Evolutionary conservation across 139 green algal species (phyloP), one percentile per base, ranked within the genome.

Genomic region (Chlorella sp.): DNA sequence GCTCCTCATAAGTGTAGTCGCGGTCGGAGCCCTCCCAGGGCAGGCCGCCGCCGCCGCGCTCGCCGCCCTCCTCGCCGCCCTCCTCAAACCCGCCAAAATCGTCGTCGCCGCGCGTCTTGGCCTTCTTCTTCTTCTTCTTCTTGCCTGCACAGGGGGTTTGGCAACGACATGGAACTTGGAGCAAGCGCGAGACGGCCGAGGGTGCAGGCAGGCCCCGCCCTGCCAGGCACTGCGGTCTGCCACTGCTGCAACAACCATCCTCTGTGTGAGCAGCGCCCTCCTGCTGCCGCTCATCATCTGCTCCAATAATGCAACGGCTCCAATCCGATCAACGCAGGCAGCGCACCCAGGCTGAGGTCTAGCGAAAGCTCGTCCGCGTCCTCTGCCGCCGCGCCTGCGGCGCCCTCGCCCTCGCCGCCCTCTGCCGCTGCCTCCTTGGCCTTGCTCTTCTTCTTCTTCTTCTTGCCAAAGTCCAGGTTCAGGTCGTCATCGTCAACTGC

Each of bases 1-100:
- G 91, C 93, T 99, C 97, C 16, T 99, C 96, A 86, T 99, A 99
- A 5, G 89, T 93, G 92, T 99, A 99, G 73, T 99, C 97, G 4
- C 97, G 87, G 86, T 99, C 96, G 14, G 88, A 92, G 24, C 95
- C 95, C 46, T 98, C 96, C 97, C 97, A 99, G 0, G 96, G 92
- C 40, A 90, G 84, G 3, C 85, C 87, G 40, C 77, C 79, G 51
- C 84, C 92, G 32, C 80, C 88, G 17, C 88, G 73, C 28, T 67
- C 81, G 44, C 67, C 90, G 62, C 84, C 43, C 44, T 76, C 81
- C 26, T 24, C 67, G 26, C 20, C 80, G 38, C 82, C 80, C 40
- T 69, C 83, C 40, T 84, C 93, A 26, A 90, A 72, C 11, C 78
- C 85, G 20, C 74, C 86, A 76, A 85, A 92, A 58, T 90, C 83